phyloP scores from a whole-genome alignment of 2,329 filamentous ascomycete genomes.

The Hysterium pulicare region DNA sequence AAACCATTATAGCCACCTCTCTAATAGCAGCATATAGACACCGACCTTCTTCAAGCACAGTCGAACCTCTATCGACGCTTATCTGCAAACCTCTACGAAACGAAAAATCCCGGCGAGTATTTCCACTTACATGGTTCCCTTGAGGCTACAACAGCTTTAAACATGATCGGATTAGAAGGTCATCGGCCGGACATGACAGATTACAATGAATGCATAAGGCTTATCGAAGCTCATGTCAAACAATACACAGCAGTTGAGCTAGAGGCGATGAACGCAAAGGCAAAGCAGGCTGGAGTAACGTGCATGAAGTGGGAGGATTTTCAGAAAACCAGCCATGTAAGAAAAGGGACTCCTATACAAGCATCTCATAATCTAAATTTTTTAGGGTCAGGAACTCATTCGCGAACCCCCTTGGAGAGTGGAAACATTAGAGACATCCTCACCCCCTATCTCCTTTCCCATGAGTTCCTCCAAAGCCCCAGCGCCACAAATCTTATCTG shows the following conservation, averaged over 20 bases:
- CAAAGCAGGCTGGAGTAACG: constrained; percentile 42
- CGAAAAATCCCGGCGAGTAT: constrained; percentile 62
- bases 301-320: constrained; percentile 42
- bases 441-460: constrained; percentile 49
- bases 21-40: constrained; percentile 51
- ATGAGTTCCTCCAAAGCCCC: constrained; percentile 37
- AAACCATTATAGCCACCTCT: not conserved
- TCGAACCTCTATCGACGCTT: constrained; percentile 68
- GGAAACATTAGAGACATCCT: constrained; percentile 48
- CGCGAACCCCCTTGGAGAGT: constrained; percentile 48
- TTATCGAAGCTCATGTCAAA: constrained; percentile 42
- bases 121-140: constrained; percentile 75
- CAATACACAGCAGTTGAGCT: constrained; percentile 38
- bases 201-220: constrained; percentile 39
- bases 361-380: constrained; percentile 9
- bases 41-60: constrained; percentile 67
- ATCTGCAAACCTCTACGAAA: constrained; percentile 69
- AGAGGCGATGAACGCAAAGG: constrained; percentile 41
- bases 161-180: constrained; percentile 66
- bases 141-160: constrained; percentile 65
- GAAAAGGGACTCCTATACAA: constrained; percentile 8
- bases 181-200: constrained; percentile 58
- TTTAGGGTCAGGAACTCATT: constrained; percentile 39
- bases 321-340: constrained; percentile 37
- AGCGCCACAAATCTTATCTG: constrained; percentile 45